Evolutionary conservation across 2,329 filamentous ascomycete species (phyloP), one percentile per base, ranked within the genome.

Genomic region (Exophiala sp.): DNA sequence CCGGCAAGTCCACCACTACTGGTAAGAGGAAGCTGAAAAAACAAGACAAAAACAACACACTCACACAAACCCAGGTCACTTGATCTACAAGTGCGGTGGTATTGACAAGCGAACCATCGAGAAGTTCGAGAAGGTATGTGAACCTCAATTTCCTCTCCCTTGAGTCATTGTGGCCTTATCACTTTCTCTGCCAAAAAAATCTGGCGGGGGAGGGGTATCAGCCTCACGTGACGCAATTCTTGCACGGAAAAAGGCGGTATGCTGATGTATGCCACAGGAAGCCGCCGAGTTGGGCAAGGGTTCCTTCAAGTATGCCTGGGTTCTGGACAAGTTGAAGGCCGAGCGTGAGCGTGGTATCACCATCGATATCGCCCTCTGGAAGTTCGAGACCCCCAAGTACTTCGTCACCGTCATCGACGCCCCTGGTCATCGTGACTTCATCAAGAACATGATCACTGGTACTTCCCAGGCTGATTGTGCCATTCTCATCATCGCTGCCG

Each of bases 391-490:
- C 68, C 84, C 86, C 70, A 94, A 86, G 80, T 96, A 95, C 83
- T 86, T 88, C 73, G 89, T 96, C 77, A 96, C 91, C 69, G 90
- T 96, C 81, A 96, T 94, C 78, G 86, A 98, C 72, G 93, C 93
- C 75, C 93, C 93, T 70, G 93, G 93, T 79, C 93, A 98, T 80
- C 91, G 93, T 93, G 93, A 98, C 74, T 98, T 97, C 84, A 97
- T 98, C 88, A 98, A 98, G 91, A 98, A 97, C 90, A 98, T 98
- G 93, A 98, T 98, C 77, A 97, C 93, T 86, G 93, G 93, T 90
- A 97, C 93, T 72, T 98, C 93, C 76, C 93, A 97, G 86, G 93
- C 93, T 68, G 93, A 98, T 73, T 97, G 93, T 80, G 93, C 93
- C 71, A 88, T 98, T 76, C 90, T 98, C 82, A 97, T 98, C 80